These are phyloP conservation scores for Phytophthora megakarya DNA, from an alignment of 352 stramenopile species.

Conservation along the genomic window DNA sequence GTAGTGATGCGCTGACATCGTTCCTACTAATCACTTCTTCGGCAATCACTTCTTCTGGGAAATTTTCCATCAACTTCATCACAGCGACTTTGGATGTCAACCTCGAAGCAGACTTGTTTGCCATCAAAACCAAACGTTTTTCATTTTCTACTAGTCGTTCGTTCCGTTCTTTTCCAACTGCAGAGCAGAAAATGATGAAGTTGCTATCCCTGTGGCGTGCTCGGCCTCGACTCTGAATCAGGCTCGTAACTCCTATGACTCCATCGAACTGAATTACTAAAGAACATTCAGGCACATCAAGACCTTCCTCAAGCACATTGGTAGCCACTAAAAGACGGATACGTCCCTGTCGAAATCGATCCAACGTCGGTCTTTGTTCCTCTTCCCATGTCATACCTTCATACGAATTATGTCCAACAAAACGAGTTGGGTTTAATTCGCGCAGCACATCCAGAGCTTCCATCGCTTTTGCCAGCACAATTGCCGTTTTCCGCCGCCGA, in stretches of 20 bases:
- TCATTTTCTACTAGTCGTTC: slow-evolving; percentile 65
- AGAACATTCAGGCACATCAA: slow-evolving; percentile 80
- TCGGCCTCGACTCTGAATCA: slow-evolving; percentile 80
- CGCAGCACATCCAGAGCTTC: slow-evolving; percentile 55
- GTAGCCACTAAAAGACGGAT: slow-evolving; percentile 79
- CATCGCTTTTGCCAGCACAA: slow-evolving; percentile 70
- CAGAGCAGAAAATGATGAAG: slow-evolving; percentile 75
- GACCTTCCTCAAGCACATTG: slow-evolving; percentile 80
- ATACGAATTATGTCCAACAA: slow-evolving; percentile 82
- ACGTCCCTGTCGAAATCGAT: slow-evolving; percentile 65
- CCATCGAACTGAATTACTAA: slow-evolving; percentile 82
- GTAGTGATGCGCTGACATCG: slow-evolving; percentile 5
- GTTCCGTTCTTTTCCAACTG: slow-evolving; percentile 43
- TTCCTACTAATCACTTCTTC: too few relatives aligned
- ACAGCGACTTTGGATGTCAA: slow-evolving; percentile 57
- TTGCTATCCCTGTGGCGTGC: slow-evolving; percentile 57
- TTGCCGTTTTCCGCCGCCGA: slow-evolving; percentile 64
- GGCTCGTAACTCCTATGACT: slow-evolving; percentile 66
- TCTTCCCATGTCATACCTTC: slow-evolving; percentile 85
- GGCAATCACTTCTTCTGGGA: slow-evolving; percentile 3
- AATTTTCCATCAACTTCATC: slow-evolving; percentile 39
- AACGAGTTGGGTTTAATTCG: slow-evolving; percentile 69
- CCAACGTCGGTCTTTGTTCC: slow-evolving; percentile 73
- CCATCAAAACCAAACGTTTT: slow-evolving; percentile 44
- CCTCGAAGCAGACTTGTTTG: slow-evolving; percentile 39